Percentiles rank a stretch among this genome's conserved stretches.
Evolutionary conservation across 441 rosid genomes (phyloP).

Genomic region (Melastoma candidum): DNA sequence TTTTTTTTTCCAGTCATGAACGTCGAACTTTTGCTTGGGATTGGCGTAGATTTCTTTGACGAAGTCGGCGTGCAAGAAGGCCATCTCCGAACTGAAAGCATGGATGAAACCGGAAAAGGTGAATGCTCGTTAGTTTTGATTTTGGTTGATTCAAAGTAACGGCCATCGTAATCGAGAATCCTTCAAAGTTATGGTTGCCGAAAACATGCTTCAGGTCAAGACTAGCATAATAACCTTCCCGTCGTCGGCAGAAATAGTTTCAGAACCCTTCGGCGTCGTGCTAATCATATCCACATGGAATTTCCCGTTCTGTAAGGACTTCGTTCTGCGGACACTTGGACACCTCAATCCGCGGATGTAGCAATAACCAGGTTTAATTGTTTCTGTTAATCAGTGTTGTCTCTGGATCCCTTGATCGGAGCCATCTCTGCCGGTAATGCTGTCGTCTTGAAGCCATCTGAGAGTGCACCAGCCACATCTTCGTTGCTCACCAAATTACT

Average conservation of each 20-base stretch:
- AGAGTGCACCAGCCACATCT: conserved; percentile 56
- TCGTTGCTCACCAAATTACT: conserved; percentile 32
- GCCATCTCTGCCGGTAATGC: conserved; percentile 73
- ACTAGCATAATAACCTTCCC: conserved; percentile 65
- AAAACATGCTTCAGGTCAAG: conserved; percentile 37
- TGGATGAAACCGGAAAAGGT: conserved; percentile 89
- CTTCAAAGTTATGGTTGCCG: neutral
- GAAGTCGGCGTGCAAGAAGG: conserved; percentile 43
- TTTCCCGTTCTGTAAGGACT: conserved; percentile 45
- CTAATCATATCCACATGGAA: conserved; percentile 84
- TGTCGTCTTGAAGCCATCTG: conserved; percentile 65
- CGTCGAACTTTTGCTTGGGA: neutral
- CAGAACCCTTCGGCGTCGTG: conserved; percentile 81
- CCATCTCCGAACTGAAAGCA: conserved; percentile 40
- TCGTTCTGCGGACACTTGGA: neutral
- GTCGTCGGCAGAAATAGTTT: conserved; percentile 66
- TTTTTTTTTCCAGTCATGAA: neutral
- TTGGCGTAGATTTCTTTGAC: conserved; percentile 39
- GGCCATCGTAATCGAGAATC: neutral
- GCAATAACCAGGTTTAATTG: neutral
- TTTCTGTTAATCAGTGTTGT: conserved; percentile 31
- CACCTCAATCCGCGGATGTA: neutral
- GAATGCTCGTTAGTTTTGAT: neutral
- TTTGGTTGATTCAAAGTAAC: neutral
- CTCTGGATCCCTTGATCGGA: conserved; percentile 62